Base-by-base conservation (phyloP, 768 basidiomycete genomes). In the Dictyophora rubrovolvata region DNA sequence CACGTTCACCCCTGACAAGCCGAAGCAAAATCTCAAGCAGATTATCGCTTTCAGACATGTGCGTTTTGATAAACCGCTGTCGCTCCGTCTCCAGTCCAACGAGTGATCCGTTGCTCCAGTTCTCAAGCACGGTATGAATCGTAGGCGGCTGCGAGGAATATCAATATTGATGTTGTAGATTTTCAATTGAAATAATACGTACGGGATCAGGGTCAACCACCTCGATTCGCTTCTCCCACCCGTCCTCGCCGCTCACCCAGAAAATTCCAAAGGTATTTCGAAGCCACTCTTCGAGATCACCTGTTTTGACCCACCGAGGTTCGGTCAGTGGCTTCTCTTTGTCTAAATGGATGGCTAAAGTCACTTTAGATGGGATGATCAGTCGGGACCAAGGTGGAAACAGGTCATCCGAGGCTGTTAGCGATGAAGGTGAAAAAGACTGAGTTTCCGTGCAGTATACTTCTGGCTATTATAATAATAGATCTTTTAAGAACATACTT, bases 191-290 rank as follows among this genome's bases (percentile, higher is more conserved):
- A 53, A 46, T 54, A 42, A 18, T 18, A 77, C 89, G 66, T 70
- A 97, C 94, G 47, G 92, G 89, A 74, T 99, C 96, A 59, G 96
- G 95, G 75, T 98, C 94, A 28, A 82, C 80, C 21, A 98, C 88
- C 42, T 83, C 79, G 56, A 98, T 88, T 72, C 94, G 95, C 73
- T 86, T 92, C 72, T 89, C 87, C 96, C 96, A 99, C 9, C 89
- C 87, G 63, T 87, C 86, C 21, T 56, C 59, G 5, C 86, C 87
- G 23, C 86, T 80, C 50, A 86, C 85, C 87, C 87, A 89, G 67
- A 89, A 89, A 85, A 88, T 88, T 2, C 89, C 89, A 70, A 91
- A 88, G 78, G 90, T 89, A 65, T 81, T 89, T 70, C 83, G 83
- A 65, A 91, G 73, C 94, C 94, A 98, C 42, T 93, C 93, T 65